A percentile compares a stretch with the other conserved stretches of the same genome.
These are phyloP conservation scores for Craterostigma plantagineum DNA, from an alignment of 257 asterid genomes.

Conservation along the genomic window DNA sequence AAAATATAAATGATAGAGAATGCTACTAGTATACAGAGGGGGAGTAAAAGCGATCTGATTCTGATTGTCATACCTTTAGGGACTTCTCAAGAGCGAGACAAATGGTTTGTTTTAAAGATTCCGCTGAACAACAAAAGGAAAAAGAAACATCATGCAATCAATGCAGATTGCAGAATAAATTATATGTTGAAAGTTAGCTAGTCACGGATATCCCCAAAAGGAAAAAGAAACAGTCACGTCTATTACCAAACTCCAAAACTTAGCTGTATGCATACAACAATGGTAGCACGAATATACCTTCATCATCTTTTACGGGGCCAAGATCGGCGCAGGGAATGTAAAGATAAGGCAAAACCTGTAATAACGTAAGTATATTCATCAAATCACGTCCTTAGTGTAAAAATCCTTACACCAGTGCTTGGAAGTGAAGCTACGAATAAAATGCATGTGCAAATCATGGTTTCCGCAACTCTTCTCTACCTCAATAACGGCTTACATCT, in stretches of 20 bases:
- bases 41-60: slow-evolving; percentile 2
- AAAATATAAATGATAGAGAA: slow-evolving; percentile 6
- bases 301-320: slow-evolving; percentile 25
- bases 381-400: slow-evolving; percentile 1
- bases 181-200: no score
- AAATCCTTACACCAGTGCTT: slow-evolving; percentile 5
- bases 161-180: no score
- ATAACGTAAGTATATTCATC: slow-evolving; percentile 7
- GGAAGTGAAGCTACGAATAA: slow-evolving; percentile 4
- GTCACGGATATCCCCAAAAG: no score
- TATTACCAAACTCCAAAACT: no score
- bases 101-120: slow-evolving; percentile 25
- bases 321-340: slow-evolving; percentile 57
- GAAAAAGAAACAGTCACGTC: no score
- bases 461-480: no score
- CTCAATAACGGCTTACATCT: no score
- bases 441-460: slow-evolving; percentile 1
- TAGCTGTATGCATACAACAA: no score
- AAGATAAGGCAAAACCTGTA: slow-evolving; percentile 78
- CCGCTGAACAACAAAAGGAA: slow-evolving; percentile 24
- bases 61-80: slow-evolving; percentile 34
- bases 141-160: no score
- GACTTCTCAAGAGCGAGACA: slow-evolving; percentile 72
- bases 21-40: slow-evolving; percentile 11
- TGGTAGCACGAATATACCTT: slow-evolving; percentile 27